Base-by-base conservation (phyloP, 345 rosid species). In the Litchi chinensis region DNA sequence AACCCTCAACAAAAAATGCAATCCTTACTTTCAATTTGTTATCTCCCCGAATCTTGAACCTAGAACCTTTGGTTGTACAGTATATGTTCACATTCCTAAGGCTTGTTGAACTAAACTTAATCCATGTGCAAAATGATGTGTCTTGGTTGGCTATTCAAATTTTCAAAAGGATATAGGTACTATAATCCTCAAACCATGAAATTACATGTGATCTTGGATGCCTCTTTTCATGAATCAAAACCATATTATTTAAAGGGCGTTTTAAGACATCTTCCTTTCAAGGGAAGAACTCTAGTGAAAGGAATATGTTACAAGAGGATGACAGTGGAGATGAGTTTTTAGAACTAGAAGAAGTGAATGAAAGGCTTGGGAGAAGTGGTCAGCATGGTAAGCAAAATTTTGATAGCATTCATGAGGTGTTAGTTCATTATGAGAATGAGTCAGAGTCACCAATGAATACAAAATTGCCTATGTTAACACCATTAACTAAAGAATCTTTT, bases 111-210 rank as follows among this genome's bases (percentile, higher is more conserved):
- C 4, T 68, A 77, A 68, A 41, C 68, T 68, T 22, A 41, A 68
- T 68, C 74, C 40, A n/a, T 40, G 41, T 77, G 56, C 57, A 2
- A 60, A 46, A 46, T 0, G 15, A 10, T 80, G 79, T 76, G 76
- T 70, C 9, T 70, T 80, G 64, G 48, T 76, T 69, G 46, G 76
- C 12, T 76, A 70, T 56, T 70, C 18, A 1, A 8, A 69, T 9
- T 40, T 32, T 60, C n/a, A 80, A 10, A 75, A 10, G 72, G 79
- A 6, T 82, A 69, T 63, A 0, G 4, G 1, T 82, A 67, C 1
- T 74, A 63, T 52, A 50, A 74, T 48, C 79, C 68, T 7, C 1
- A 39, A 19, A 39, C 24, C 0, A 4, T 1, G 0, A 63, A 57
- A 5, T 28, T 75, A 13, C 64, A 52, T 54, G 32, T 75, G 0